Evolutionary conservation across 2,329 filamentous ascomycete genomes (phyloP).

Genomic region (Lasiodiplodia citricola): DNA sequence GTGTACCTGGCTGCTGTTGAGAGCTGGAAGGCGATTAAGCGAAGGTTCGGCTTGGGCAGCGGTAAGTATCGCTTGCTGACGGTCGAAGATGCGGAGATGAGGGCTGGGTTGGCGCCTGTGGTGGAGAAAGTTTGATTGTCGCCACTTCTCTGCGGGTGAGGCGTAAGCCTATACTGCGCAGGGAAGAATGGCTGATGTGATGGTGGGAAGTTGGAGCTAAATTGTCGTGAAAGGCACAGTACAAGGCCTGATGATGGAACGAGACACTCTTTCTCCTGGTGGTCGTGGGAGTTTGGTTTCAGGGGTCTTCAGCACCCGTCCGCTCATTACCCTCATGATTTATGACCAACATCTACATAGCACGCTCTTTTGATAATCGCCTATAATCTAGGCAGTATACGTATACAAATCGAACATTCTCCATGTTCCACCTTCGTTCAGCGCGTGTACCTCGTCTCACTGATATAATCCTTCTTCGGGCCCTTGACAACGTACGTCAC

Average conservation of each 20-base stretch:
- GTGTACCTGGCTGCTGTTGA: constrained; percentile 50
- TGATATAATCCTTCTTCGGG: constrained; percentile 49
- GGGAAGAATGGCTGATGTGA: no score
- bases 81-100: constrained; percentile 43
- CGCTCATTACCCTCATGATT: background rate
- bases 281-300: background rate
- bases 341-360: background rate
- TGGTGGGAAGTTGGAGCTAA: constrained; percentile 5
- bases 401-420: background rate
- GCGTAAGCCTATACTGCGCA: background rate
- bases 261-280: background rate
- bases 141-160: background rate
- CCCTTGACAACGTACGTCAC: constrained; percentile 47
- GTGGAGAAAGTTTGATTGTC: background rate
- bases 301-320: background rate
- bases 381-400: background rate
- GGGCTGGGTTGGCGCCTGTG: constrained; percentile 33
- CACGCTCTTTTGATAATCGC: constrained; percentile 3
- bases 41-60: constrained; percentile 42
- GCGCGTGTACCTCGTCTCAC: constrained; percentile 40
- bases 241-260: background rate
- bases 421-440: background rate
- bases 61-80: constrained; percentile 39
- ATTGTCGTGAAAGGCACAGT: background rate
- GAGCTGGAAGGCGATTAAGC: constrained; percentile 53